Evolutionary conservation across 768 basidiomycete genomes (phyloP), one percentile per base, ranked within the genome.

Genomic region (Neoboletus magnificus): DNA sequence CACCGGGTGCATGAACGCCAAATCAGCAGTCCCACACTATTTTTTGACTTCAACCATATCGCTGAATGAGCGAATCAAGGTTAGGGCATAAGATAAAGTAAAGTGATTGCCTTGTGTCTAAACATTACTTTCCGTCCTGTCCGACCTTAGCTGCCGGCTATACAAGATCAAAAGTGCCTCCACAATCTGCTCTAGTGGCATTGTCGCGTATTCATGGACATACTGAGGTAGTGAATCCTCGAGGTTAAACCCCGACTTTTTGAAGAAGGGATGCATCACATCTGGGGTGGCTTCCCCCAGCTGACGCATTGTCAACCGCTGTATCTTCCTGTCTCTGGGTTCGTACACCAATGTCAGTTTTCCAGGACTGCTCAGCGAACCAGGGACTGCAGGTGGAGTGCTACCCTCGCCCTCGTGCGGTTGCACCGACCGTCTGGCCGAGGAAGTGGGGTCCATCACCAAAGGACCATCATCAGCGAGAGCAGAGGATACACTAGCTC

Each of bases 241-340:
- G 48, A 93, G 71, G 66, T 83, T 91, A 73, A 93, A 90, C 0
- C 90, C 88, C 2, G 89, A 84, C 65, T 84, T 88, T 64, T 91
- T 87, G 73, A 91, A 91, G 72, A 90, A 89, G 3, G 87, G 87
- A 67, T 88, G 89, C 89, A 88, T 89, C 22, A 91, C 87, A 62
- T 91, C 89, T 1, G 91, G 89, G 0, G 89, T 91, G n/a, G 89
- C 90, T 67, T 93, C 89, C 32, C 91, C 92, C 13, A 93, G 75
- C 67, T 93, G 92, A 27, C 88, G 82, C 83, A 92, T 86, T 22
- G 85, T 89, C 51, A 92, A 71, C n/a, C 87, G 82, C 61, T 91
- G 87, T 54, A 91, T 91, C 51, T 80, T 78, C 43, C 89, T 78
- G 23, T 74, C 73, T n/a, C 77, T 77, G 2, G 82, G 81, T 50